Evolutionary conservation across 192 early-diverging fungal species (phyloP).

Genomic region (Ambispora gerdemannii): DNA sequence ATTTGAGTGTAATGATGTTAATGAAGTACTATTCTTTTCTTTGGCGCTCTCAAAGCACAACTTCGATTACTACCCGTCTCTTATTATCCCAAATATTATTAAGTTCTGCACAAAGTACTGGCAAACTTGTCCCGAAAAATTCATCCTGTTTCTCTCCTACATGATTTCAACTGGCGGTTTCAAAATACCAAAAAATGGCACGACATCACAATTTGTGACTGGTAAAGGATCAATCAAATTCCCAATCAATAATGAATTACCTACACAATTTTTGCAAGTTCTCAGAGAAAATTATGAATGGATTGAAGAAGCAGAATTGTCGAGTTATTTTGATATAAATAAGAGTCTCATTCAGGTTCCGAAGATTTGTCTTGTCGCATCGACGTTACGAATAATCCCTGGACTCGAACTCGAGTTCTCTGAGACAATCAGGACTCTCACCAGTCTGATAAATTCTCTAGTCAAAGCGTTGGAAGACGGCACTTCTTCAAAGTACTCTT

Average conservation of each 20-base stretch:
- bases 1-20: conserved; percentile 48
- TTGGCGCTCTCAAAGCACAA: conserved; percentile 60
- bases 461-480: not conserved
- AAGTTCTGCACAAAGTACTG: conserved; percentile 45
- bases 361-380: conserved; percentile 39
- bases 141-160: conserved; percentile 48
- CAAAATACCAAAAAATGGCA: conserved; percentile 40
- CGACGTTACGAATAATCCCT: conserved; percentile 46
- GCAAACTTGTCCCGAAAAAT: conserved; percentile 35
- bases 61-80: conserved; percentile 70
- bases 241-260: conserved; percentile 23
- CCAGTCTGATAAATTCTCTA: not conserved
- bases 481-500: not conserved
- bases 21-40: conserved; percentile 63
- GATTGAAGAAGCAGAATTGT: conserved; percentile 43
- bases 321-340: conserved; percentile 39
- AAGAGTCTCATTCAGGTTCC: conserved; percentile 30
- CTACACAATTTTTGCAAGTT: conserved; percentile 30
- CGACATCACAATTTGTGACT: conserved; percentile 47
- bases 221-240: conserved; percentile 49
- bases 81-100: conserved; percentile 70
- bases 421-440: not conserved
- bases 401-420: conserved; percentile 26
- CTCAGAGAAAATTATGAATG: conserved; percentile 44
- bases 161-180: conserved; percentile 39